Evolutionary conservation across 208 protist genomes (phyloP), one percentile per base, ranked within the genome.

Genomic region (Jaenimonas drosophilae): DNA sequence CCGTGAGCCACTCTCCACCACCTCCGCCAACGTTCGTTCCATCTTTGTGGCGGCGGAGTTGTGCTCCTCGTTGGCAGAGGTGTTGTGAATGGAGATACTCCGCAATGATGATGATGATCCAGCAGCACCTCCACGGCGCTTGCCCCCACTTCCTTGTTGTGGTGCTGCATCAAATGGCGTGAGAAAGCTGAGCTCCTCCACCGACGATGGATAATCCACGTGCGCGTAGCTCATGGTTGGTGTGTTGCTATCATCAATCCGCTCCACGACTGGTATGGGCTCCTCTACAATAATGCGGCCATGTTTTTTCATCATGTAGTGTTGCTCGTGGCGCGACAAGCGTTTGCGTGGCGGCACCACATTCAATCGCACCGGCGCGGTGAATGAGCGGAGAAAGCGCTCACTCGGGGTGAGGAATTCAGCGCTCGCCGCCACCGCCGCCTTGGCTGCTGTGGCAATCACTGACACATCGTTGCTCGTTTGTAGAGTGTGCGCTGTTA

Each of bases 291-390:
- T 42, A 0, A 76, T 51, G 48, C 46, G 45, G 20, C 73, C 78
- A 11, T 58, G 47, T 41, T 48, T 75, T 0, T 65, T 59, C 25
- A 86, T 14, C 64, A 79, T 71, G 34, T 69, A 76, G 54, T 91
- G 82, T 55, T 88, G 77, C 57, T 82, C 77, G 51, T 91, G 57
- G 1, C 82, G 77, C 20, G 75, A 81, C 29, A 79, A 63, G 2
- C 73, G 68, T 27, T 54, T 51, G 14, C 56, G 45, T 2, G 61
- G 65, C 16, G 79, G 82, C 6, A 70, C 29, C 2, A 76, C 72
- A 54, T 91, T 91, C 20, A 91, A 50, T 49, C 80, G 76, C 43
- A 91, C 82, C 24, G 82, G 82, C 1, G 66, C 38, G 5, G 77
- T 88, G 62, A 91, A 91, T 12, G 72, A 54, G 28, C 75, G 63